A percentile compares a stretch with the other conserved stretches of the same genome.
These are phyloP conservation scores for Hygrophorus pudorinus DNA, from an alignment of 768 basidiomycete species.

Conservation along the genomic window DNA sequence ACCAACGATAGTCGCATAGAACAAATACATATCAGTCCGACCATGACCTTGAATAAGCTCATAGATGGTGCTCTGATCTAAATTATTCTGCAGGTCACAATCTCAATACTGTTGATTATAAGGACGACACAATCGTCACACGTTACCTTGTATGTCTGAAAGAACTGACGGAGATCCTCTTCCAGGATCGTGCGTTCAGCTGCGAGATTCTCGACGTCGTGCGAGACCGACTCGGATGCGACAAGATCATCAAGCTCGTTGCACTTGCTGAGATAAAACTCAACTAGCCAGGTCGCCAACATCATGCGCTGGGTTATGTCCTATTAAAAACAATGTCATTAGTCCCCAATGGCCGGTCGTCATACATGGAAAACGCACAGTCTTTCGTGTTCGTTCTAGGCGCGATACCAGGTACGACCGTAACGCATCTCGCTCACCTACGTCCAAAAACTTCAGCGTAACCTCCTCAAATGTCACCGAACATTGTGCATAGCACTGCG, in stretches of 20 bases:
- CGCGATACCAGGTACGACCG: slow-evolving; percentile 84
- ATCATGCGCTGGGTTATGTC: slow-evolving; percentile 93
- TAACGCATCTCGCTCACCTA: slow-evolving; percentile 81
- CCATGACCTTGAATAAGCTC: slow-evolving; percentile 93
- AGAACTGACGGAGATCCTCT: slow-evolving; percentile 88
- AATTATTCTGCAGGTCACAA: slow-evolving; percentile 47
- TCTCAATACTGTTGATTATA: background rate
- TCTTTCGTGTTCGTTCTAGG: slow-evolving; percentile 76
- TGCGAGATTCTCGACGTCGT: slow-evolving; percentile 77
- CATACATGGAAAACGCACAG: slow-evolving; percentile 35
- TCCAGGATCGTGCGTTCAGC: slow-evolving; percentile 77
- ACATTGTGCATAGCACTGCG: slow-evolving; percentile 86
- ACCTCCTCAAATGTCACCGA: slow-evolving; percentile 89
- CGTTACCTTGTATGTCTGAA: slow-evolving; percentile 85
- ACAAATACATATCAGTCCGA: slow-evolving; percentile 83
- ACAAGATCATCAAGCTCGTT: slow-evolving; percentile 93
- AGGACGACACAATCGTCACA: background rate
- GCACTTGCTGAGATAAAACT: slow-evolving; percentile 94
- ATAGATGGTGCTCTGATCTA: slow-evolving; percentile 80
- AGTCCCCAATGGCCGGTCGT: background rate
- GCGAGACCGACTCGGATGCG: slow-evolving; percentile 73
- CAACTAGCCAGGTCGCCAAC: slow-evolving; percentile 96
- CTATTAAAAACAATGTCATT: slow-evolving; percentile 26
- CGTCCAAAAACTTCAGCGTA: slow-evolving; percentile 81
- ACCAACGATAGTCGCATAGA: slow-evolving; percentile 74